Percentiles rank a stretch among this genome's conserved stretches.
Evolutionary conservation across 116 monocot species (phyloP).

Genomic region (Thalassia testudinum): DNA sequence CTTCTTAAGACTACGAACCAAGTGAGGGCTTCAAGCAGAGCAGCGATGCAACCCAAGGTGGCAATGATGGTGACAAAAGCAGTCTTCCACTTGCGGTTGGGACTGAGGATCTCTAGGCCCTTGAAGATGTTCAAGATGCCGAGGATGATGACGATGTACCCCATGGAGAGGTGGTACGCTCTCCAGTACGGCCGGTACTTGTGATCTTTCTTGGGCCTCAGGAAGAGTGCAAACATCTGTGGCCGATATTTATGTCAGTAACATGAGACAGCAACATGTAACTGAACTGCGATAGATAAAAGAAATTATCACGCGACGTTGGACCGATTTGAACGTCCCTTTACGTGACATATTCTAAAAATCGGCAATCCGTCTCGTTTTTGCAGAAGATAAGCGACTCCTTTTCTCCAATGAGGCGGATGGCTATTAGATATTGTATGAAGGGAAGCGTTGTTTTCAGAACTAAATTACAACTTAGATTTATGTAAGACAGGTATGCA

Average conservation of each 20-base stretch:
- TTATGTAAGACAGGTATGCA: too few relatives aligned
- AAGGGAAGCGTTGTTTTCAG: too few relatives aligned
- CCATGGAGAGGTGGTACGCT: slow-evolving; percentile 48
- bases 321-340: too few relatives aligned
- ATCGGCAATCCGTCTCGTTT: too few relatives aligned
- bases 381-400: too few relatives aligned
- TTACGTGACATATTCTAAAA: too few relatives aligned
- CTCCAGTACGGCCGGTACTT: slow-evolving; percentile 77
- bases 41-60: slow-evolving; percentile 30
- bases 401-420: too few relatives aligned
- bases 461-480: too few relatives aligned
- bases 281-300: not conserved
- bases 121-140: slow-evolving; percentile 69
- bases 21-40: slow-evolving; percentile 34
- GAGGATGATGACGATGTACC: slow-evolving; percentile 46
- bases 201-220: slow-evolving; percentile 69
- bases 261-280: not conserved
- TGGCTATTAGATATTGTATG: too few relatives aligned
- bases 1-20: slow-evolving; percentile 33
- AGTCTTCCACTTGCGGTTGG: slow-evolving; percentile 37
- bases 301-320: too few relatives aligned
- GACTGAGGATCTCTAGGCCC: slow-evolving; percentile 40
- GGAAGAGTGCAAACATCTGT: slow-evolving; percentile 57
- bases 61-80: slow-evolving; percentile 34
- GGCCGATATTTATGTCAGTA: not conserved